Evolutionary conservation across 129 eudicot species (phyloP).

Genomic region (Scalesia atractyloides): DNA sequence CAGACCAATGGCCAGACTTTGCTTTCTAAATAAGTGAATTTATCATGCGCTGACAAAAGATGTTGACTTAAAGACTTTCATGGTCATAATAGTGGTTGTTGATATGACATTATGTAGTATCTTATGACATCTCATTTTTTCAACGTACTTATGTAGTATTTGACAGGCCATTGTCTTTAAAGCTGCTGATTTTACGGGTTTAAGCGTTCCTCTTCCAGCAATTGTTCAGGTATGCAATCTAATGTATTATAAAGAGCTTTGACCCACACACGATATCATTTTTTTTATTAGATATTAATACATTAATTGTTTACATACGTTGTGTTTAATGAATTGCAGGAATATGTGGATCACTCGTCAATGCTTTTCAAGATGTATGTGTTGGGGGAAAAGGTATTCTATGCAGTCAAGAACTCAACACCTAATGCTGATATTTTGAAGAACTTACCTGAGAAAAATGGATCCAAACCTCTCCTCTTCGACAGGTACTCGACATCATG

Average conservation of each 20-base stretch:
- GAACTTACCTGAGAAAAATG: conserved; percentile 44
- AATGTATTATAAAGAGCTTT: background rate
- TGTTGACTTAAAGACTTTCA: background rate
- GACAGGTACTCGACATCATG: conserved; percentile 60
- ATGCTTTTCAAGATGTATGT: conserved; percentile 76
- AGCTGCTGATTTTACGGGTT: conserved; percentile 57
- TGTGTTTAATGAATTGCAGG: conserved; percentile 56
- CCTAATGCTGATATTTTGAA: conserved; percentile 72
- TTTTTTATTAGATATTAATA: background rate
- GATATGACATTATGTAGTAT: too few species aligned
- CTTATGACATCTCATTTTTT: background rate
- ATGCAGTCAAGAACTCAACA: conserved; percentile 78
- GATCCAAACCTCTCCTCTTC: conserved; percentile 68
- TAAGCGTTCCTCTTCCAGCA: conserved; percentile 95
- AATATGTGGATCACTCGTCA: conserved; percentile 94
- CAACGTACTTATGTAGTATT: background rate
- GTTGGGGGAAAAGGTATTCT: conserved; percentile 69
- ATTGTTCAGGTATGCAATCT: conserved; percentile 71
- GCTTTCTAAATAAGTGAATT: background rate
- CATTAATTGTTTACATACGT: background rate
- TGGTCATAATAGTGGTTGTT: background rate
- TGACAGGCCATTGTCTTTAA: conserved; percentile 85
- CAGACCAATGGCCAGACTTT: too few species aligned
- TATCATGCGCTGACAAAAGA: background rate
- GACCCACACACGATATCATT: background rate